These are phyloP conservation scores for Neurospora terricola DNA, from an alignment of 495 filamentous ascomycete species.

Conservation along the genomic window DNA sequence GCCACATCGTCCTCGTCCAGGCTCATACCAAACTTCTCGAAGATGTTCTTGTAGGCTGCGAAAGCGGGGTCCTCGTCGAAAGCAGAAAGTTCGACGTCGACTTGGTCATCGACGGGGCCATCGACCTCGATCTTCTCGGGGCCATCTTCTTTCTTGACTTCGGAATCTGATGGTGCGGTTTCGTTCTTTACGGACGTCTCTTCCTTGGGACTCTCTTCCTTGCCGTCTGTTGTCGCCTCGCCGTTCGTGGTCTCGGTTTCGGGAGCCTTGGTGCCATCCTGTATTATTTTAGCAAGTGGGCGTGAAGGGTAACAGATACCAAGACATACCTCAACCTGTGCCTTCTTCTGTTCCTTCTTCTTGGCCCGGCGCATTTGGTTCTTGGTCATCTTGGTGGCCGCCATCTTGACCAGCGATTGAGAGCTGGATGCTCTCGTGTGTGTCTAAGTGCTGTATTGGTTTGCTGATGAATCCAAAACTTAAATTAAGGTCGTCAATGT, in stretches of 20 bases:
- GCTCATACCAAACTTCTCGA: slow-evolving; percentile 55
- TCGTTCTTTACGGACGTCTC: slow-evolving; percentile 3
- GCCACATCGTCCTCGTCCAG: slow-evolving; percentile 47
- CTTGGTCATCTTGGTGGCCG: slow-evolving; percentile 59
- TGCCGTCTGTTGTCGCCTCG: slow-evolving; percentile 17
- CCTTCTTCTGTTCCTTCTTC: slow-evolving; percentile 77
- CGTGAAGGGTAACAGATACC: not conserved
- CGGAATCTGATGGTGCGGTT: slow-evolving; percentile 17
- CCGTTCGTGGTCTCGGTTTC: slow-evolving; percentile 10
- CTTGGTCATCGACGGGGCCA: slow-evolving; percentile 32
- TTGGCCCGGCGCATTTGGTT: slow-evolving; percentile 79
- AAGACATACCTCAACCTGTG: slow-evolving; percentile 35
- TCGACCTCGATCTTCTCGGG: slow-evolving; percentile 33
- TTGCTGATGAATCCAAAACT: not conserved
- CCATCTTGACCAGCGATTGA: slow-evolving; percentile 33
- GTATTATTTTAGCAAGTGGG: slow-evolving; percentile 9
- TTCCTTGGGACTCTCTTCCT: slow-evolving; percentile 20
- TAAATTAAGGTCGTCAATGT: not conserved
- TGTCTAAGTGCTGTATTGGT: not conserved
- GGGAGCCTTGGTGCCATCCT: slow-evolving; percentile 17
- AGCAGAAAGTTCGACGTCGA: slow-evolving; percentile 20
- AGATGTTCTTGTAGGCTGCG: slow-evolving; percentile 70
- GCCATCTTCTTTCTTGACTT: slow-evolving; percentile 31
- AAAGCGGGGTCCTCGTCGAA: slow-evolving; percentile 67
- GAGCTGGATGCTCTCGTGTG: slow-evolving; percentile 10